Percentiles rank a stretch among this genome's conserved stretches.
phyloP scores from a whole-genome alignment of 805 yeast genomes.

The Geotrichum ghanense region DNA sequence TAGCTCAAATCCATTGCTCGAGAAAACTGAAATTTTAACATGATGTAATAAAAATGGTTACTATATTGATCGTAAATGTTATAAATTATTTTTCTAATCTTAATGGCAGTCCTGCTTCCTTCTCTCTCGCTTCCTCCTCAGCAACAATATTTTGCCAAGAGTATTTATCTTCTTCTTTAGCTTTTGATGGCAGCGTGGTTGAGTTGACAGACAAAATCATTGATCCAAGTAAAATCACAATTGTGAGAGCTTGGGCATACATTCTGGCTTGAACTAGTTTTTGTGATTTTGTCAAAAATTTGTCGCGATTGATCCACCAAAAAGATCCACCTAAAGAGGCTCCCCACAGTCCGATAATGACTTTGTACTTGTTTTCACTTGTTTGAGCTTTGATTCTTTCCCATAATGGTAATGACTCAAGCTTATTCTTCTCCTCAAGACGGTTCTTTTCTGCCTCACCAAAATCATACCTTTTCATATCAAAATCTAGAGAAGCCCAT shows the following conservation, averaged over 20 bases:
- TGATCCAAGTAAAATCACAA: slow-evolving; percentile 55
- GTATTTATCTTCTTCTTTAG: background rate
- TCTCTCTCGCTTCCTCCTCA: slow-evolving; percentile 2
- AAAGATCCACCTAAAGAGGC: slow-evolving; percentile 73
- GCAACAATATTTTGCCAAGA: slow-evolving; percentile 3
- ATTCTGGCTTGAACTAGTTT: slow-evolving; percentile 82
- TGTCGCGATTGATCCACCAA: slow-evolving; percentile 60
- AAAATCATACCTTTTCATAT: slow-evolving; percentile 45
- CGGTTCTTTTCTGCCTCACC: slow-evolving; percentile 24
- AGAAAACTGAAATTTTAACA: too few relatives aligned
- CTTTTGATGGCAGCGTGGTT: background rate
- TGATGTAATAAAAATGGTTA: too few relatives aligned
- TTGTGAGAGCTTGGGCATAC: slow-evolving; percentile 80
- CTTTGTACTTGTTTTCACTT: slow-evolving; percentile 45
- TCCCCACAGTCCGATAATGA: slow-evolving; percentile 69
- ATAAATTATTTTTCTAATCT: slow-evolving; percentile 1
- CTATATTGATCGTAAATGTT: too few relatives aligned
- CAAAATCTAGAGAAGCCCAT: slow-evolving; percentile 56
- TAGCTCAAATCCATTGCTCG: too few relatives aligned
- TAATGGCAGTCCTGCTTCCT: slow-evolving; percentile 1
- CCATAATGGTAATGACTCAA: slow-evolving; percentile 37
- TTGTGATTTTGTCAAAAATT: slow-evolving; percentile 62
- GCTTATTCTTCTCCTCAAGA: slow-evolving; percentile 28
- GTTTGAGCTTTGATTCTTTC: slow-evolving; percentile 42
- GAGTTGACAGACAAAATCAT: slow-evolving; percentile 34